A percentile compares a stretch with the other conserved stretches of the same genome.
Conservation (phyloP, 768 basidiomycete genomes). For the Podaxis pistillaris region DNA sequence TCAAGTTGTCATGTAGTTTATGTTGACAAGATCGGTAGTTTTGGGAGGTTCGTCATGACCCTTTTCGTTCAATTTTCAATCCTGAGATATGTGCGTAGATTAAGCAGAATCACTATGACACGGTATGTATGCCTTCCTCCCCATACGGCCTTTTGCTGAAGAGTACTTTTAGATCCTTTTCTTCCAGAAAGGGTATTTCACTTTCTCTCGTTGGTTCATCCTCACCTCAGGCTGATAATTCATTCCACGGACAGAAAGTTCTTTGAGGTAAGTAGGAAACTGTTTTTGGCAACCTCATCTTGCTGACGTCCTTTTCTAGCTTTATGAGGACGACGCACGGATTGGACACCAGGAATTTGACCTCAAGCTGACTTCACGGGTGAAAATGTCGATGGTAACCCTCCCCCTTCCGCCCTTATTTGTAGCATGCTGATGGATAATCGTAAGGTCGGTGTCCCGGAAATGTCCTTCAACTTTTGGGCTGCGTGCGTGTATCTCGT, state of each 20-base stretch:
- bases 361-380: constrained; percentile 84
- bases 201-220: background rate
- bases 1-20: background rate
- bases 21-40: constrained; percentile 42
- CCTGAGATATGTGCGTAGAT: constrained; percentile 47
- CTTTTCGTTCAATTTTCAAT: background rate
- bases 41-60: constrained; percentile 56
- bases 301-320: constrained; percentile 29
- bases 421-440: background rate
- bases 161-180: constrained; percentile 67
- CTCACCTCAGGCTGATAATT: background rate
- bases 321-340: constrained; percentile 96
- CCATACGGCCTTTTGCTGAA: constrained; percentile 16
- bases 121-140: constrained; percentile 42
- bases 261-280: constrained; percentile 51
- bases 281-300: background rate
- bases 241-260: constrained; percentile 56
- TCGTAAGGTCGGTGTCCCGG: constrained; percentile 88
- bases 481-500: constrained; percentile 59
- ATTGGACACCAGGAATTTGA: constrained; percentile 95
- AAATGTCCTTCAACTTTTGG: constrained; percentile 91
- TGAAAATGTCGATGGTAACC: constrained; percentile 98
- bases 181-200: constrained; percentile 91
- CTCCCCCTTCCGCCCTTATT: background rate
- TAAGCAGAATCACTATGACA: constrained; percentile 97